Percentiles rank a stretch among this genome's conserved stretches.
Conservation (phyloP, 805 yeast genomes). For the Metschnikowia cubensis region DNA sequence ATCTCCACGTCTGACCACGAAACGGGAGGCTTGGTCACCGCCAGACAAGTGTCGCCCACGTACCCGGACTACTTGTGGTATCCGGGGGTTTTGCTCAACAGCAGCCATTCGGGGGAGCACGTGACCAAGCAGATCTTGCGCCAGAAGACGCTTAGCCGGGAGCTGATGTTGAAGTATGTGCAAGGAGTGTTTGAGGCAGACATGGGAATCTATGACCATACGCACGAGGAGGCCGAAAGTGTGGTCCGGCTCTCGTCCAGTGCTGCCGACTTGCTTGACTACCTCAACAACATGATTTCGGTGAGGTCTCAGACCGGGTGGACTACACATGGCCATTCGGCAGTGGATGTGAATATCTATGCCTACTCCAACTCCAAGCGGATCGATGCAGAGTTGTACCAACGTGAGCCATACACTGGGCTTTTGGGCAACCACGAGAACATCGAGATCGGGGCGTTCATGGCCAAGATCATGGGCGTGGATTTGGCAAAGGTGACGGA, state of each 20-base stretch:
- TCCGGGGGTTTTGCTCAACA: constrained; percentile 69
- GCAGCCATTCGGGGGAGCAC: constrained; percentile 75
- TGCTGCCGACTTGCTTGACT: constrained; percentile 43
- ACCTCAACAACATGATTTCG: constrained; percentile 68
- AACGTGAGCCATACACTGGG: constrained; percentile 26
- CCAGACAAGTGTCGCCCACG: constrained; percentile 59
- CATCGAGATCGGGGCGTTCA: constrained; percentile 73
- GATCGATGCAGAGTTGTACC: constrained; percentile 36
- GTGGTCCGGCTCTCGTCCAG: constrained; percentile 17
- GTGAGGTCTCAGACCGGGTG: constrained; percentile 89
- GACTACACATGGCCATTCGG: constrained; percentile 95
- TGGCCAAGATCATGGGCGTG: constrained; percentile 52
- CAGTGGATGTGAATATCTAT: constrained; percentile 91
- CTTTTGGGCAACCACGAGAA: constrained; percentile 83
- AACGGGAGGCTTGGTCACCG: constrained; percentile 90
- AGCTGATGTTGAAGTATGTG: constrained; percentile 24
- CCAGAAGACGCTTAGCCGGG: constrained; percentile 29
- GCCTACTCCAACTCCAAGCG: constrained; percentile 61
- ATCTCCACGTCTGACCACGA: constrained; percentile 91
- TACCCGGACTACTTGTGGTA: constrained; percentile 90
- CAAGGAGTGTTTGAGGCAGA: constrained; percentile 55
- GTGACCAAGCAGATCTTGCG: constrained; percentile 46
- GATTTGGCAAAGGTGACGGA: constrained; percentile 48
- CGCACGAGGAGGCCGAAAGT: constrained; percentile 44
- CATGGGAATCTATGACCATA: constrained; percentile 61